A percentile compares a stretch with the other conserved stretches of the same genome.
These are phyloP conservation scores for Microdochium bolleyi DNA, from an alignment of 2,329 filamentous ascomycete species.

Conservation along the genomic window DNA sequence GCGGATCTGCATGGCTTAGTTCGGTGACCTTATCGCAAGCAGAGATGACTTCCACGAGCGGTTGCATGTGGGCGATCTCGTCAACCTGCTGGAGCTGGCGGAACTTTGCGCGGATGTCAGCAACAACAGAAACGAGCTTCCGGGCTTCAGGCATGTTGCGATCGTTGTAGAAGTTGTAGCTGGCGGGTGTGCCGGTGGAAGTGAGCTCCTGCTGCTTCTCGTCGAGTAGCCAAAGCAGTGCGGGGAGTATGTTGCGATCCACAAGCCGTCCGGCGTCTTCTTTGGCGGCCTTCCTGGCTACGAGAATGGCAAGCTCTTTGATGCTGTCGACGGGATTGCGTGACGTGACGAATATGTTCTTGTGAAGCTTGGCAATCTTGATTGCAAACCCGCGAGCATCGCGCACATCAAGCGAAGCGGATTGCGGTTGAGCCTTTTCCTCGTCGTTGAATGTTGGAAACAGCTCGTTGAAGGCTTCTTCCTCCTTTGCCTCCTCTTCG, in stretches of 20 bases:
- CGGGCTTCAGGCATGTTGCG: constrained; percentile 69
- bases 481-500: constrained; percentile 66
- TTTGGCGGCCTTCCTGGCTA: constrained; percentile 29
- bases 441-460: constrained; percentile 70
- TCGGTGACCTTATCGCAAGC: constrained; percentile 69
- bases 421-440: constrained; percentile 17
- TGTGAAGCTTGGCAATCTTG: constrained; percentile 53
- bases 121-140: constrained; percentile 61
- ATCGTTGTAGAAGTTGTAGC: constrained; percentile 87
- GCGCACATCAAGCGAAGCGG: constrained; percentile 24
- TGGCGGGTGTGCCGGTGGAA: constrained; percentile 23
- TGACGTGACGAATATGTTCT: constrained; percentile 38
- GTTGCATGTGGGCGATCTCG: constrained; percentile 67
- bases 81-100: constrained; percentile 58
- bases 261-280: constrained; percentile 23
- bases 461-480: constrained; percentile 68
- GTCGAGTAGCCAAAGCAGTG: constrained; percentile 56
- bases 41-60: constrained; percentile 65
- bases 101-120: constrained; percentile 65
- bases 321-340: constrained; percentile 32
- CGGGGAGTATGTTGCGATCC: constrained; percentile 54
- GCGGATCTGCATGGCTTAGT: constrained; percentile 70
- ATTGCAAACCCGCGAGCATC: constrained; percentile 48
- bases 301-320: constrained; percentile 31
- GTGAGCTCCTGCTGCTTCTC: constrained; percentile 46